phyloP scores from a whole-genome alignment of 257 asterid genomes.

The Solanum medicagineum region DNA sequence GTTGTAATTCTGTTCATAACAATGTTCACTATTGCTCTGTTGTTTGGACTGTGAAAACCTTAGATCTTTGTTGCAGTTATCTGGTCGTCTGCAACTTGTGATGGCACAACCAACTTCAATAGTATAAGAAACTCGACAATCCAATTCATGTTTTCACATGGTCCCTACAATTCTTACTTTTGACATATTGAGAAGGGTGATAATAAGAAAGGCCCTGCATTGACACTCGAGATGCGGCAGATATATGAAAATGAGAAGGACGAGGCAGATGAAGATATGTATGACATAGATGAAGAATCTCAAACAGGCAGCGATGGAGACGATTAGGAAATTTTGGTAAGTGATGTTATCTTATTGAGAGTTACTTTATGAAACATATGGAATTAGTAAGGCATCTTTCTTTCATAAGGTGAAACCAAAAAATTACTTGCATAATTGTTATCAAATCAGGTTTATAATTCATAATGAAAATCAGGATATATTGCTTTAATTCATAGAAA shows the following conservation, averaged over 20 bases:
- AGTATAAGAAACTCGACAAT: background rate
- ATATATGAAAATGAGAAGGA: too few species aligned
- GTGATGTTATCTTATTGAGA: background rate
- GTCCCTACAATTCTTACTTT: background rate
- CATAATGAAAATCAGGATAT: too few species aligned
- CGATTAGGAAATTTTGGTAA: conserved; percentile 16
- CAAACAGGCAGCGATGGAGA: conserved; percentile 31
- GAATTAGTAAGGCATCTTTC: too few species aligned
- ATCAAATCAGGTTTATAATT: too few species aligned
- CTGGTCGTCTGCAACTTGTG: conserved; percentile 83
- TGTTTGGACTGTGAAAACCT: background rate
- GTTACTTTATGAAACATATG: too few species aligned
- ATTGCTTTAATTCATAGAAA: too few species aligned
- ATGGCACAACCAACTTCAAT: conserved; percentile 47
- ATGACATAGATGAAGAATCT: too few species aligned
- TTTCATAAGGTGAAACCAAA: too few species aligned
- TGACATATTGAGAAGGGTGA: conserved; percentile 7
- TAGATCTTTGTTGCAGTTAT: conserved; percentile 45
- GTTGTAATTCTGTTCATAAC: background rate
- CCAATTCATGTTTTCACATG: background rate
- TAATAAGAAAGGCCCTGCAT: too few species aligned
- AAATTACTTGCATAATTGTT: too few species aligned
- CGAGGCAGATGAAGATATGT: too few species aligned
- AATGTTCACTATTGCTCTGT: background rate
- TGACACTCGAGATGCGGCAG: too few species aligned